A percentile compares a stretch with the other conserved stretches of the same genome.
Evolutionary conservation across 371 early-diverging fungal genomes (phyloP).

Genomic region (Circinella minor): DNA sequence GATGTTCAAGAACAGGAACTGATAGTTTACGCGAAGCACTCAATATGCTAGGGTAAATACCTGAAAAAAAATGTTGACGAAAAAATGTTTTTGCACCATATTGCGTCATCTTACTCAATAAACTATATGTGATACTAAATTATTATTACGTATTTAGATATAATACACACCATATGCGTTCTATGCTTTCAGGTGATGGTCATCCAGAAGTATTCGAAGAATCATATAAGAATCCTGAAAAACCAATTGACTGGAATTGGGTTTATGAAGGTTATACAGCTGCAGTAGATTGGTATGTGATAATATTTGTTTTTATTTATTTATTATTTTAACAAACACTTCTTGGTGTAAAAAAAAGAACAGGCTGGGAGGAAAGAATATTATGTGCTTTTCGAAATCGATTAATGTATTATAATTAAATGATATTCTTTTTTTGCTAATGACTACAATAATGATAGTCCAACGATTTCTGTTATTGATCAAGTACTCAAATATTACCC

Average conservation of each 20-base stretch:
- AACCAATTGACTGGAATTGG: slow-evolving; percentile 12
- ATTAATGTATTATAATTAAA: too few relatives aligned
- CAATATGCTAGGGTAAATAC: slow-evolving; percentile 14
- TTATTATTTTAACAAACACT: not conserved
- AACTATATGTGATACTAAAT: not conserved
- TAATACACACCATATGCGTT: slow-evolving; percentile 14
- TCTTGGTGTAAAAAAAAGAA: too few relatives aligned
- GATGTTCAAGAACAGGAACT: slow-evolving; percentile 5
- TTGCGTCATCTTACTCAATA: too few relatives aligned
- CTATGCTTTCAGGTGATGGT: not conserved
- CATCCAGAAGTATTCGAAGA: slow-evolving; percentile 9
- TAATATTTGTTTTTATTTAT: not conserved
- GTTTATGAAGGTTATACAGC: slow-evolving; percentile 17
- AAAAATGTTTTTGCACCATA: too few relatives aligned
- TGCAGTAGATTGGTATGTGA: slow-evolving; percentile 16
- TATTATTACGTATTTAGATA: slow-evolving; percentile 13
- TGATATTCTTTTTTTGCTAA: not conserved
- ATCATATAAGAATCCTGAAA: slow-evolving; percentile 13
- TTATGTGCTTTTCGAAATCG: too few relatives aligned
- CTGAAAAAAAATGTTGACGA: too few relatives aligned
- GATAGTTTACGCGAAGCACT: slow-evolving; percentile 5
- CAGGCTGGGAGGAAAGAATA: not conserved
- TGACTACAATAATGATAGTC: slow-evolving; percentile 11
- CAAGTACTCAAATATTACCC: slow-evolving; percentile 33
- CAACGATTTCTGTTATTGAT: slow-evolving; percentile 23